Evolutionary conservation across 305 asterid genomes (phyloP).

Genomic region (Caryopteris hybrid): DNA sequence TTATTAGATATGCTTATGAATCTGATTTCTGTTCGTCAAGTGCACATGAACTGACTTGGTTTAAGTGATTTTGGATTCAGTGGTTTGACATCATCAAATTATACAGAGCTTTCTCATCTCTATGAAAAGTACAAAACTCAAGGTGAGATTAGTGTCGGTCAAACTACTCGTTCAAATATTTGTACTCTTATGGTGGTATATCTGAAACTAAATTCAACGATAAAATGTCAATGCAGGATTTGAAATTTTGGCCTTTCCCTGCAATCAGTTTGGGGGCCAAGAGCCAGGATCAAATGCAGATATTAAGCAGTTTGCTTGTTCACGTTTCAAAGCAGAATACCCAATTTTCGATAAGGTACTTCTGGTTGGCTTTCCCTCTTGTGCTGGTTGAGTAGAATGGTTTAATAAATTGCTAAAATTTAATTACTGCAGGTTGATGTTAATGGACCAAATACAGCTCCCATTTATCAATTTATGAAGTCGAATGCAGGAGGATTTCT

Average conservation of each 20-base stretch:
- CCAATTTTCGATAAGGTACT: conserved; percentile 88
- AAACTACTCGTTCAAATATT: not conserved
- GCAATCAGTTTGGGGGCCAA: conserved; percentile 94
- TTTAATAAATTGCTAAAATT: conserved; percentile 14
- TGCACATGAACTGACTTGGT: conserved; percentile 15
- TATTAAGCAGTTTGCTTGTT: conserved; percentile 82
- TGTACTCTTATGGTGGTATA: not conserved
- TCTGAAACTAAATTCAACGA: not conserved
- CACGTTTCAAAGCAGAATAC: conserved; percentile 80
- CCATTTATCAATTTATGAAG: conserved; percentile 83
- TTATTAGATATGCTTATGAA: not conserved
- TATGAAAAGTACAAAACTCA: conserved; percentile 79
- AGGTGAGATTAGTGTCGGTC: conserved; percentile 44
- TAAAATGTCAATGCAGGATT: conserved; percentile 50
- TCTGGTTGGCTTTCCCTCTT: not conserved
- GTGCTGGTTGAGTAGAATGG: not conserved
- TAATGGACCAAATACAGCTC: conserved; percentile 83
- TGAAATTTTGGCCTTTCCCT: conserved; percentile 90
- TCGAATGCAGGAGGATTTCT: conserved; percentile 78
- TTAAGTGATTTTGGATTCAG: conserved; percentile 37
- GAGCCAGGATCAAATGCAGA: conserved; percentile 91
- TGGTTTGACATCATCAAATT: conserved; percentile 87
- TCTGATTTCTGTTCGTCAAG: not conserved
- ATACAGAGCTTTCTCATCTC: conserved; percentile 70
- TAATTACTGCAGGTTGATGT: conserved; percentile 70